Evolutionary conservation across 78 protist species (phyloP).

Genomic region (Emiliania huxleyi): DNA sequence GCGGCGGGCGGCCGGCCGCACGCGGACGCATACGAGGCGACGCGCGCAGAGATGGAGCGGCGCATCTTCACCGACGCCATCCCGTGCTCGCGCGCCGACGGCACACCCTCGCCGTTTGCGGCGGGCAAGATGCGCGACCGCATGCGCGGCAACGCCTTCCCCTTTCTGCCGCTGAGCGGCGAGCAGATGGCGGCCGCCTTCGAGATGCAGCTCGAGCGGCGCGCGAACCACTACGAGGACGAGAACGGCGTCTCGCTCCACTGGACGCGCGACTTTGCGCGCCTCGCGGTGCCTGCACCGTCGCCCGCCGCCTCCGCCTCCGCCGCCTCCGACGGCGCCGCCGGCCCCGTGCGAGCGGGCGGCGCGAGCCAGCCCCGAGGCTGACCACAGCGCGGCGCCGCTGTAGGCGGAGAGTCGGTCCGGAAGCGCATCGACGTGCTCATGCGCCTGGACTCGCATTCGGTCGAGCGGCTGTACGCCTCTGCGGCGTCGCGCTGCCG

Average conservation of each 20-base stretch:
- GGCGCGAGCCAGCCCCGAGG: too few relatives aligned
- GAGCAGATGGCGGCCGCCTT: background rate
- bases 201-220: background rate
- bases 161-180: background rate
- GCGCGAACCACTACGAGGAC: background rate
- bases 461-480: constrained; percentile 14
- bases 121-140: constrained; percentile 18
- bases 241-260: background rate
- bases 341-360: too few relatives aligned
- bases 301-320: too few relatives aligned
- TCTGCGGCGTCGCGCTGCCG: background rate
- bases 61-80: background rate
- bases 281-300: background rate
- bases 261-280: background rate
- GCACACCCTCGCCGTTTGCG: background rate
- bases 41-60: background rate
- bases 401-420: background rate
- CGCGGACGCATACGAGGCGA: background rate
- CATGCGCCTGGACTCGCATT: background rate
- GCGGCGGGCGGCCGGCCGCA: background rate
- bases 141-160: background rate
- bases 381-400: too few relatives aligned
- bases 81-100: background rate
- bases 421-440: background rate
- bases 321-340: too few relatives aligned